Percentiles rank a stretch among this genome's conserved stretches.
Evolutionary conservation across 1,139 yeast species (phyloP).

Genomic region (Williopsis jadinii): DNA sequence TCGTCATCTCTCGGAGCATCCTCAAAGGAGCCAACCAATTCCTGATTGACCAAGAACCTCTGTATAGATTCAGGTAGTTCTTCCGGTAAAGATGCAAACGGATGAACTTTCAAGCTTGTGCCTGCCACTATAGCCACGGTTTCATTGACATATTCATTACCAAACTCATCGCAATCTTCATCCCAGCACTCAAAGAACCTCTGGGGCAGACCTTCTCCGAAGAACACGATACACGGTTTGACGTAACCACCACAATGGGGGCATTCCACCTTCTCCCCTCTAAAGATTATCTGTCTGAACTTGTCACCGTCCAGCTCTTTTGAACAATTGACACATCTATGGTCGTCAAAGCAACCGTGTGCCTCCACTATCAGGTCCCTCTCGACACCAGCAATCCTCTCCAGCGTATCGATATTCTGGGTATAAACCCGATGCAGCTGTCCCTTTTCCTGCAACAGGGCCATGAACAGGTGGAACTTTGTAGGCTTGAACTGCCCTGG

Average conservation of each 20-base stretch:
- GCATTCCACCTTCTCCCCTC: slow-evolving; percentile 50
- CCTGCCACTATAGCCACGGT: slow-evolving; percentile 87
- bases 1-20: slow-evolving; percentile 49
- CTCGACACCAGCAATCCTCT: slow-evolving; percentile 71
- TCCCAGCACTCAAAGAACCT: slow-evolving; percentile 66
- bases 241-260: slow-evolving; percentile 52
- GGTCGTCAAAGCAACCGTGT: slow-evolving; percentile 85
- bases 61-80: slow-evolving; percentile 44
- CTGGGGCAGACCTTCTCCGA: slow-evolving; percentile 79
- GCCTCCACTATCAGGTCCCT: slow-evolving; percentile 74
- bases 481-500: slow-evolving; percentile 89
- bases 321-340: slow-evolving; percentile 75
- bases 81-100: slow-evolving; percentile 78
- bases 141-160: slow-evolving; percentile 27
- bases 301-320: slow-evolving; percentile 44
- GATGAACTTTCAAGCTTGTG: slow-evolving; percentile 81
- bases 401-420: slow-evolving; percentile 89
- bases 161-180: slow-evolving; percentile 36
- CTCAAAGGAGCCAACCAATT: slow-evolving; percentile 66
- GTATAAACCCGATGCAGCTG: slow-evolving; percentile 69
- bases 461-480: slow-evolving; percentile 66
- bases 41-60: slow-evolving; percentile 68
- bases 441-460: slow-evolving; percentile 56
- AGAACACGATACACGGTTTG: slow-evolving; percentile 89
- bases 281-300: slow-evolving; percentile 38